Base-by-base conservation (phyloP, 148 eudicot genomes). In the Chenopodium suecicum region DNA sequence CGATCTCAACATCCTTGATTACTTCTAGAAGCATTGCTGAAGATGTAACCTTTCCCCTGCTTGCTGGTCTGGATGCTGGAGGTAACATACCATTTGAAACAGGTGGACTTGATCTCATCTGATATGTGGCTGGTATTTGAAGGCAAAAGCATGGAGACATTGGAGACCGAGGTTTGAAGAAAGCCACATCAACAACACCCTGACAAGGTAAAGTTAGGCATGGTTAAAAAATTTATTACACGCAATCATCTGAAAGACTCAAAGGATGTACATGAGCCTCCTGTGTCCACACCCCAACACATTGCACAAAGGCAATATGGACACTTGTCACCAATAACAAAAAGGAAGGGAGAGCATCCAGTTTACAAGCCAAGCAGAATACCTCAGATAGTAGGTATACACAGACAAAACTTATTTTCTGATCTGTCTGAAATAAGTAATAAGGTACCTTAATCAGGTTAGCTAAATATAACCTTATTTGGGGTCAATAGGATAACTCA, bases 111-210 rank as follows among this genome's bases (percentile, higher is more conserved):
- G 89, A 85, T 78, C 86, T 91, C 73, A 83, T 92, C 71, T 87
- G 94, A 82, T 84, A 84, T 23, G 88, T 81, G 32, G 34, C 85
- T 6, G 97, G 97, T 64, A 94, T 81, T 83, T 96, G 88, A 73
- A 96, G 91, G 90, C 99, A 96, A 83, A 96, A 90, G 89, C 99
- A 96, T 4, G 97, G 91, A 48, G 84, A 44, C 85, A 81, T 80
- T 27, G 92, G 88, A 50, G 84, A 76, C 75, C 99, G 94, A 69
- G 94, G 90, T 85, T 90, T 94, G 76, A 87, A 91, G 84, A 92
- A 96, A 7, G 97, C 99, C 70, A 86, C 85, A 68, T 92, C 94
- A n/a, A 96, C 80, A 31, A 94, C 85, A 77, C 99, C 99, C 99
- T 96, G 90, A 68, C 34, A 63, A 71, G 20, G 20, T 54, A 78